Evolutionary conservation across 306 rosid genomes (phyloP), one percentile per base, ranked within the genome.

Genomic region (Abrus precatorius): DNA sequence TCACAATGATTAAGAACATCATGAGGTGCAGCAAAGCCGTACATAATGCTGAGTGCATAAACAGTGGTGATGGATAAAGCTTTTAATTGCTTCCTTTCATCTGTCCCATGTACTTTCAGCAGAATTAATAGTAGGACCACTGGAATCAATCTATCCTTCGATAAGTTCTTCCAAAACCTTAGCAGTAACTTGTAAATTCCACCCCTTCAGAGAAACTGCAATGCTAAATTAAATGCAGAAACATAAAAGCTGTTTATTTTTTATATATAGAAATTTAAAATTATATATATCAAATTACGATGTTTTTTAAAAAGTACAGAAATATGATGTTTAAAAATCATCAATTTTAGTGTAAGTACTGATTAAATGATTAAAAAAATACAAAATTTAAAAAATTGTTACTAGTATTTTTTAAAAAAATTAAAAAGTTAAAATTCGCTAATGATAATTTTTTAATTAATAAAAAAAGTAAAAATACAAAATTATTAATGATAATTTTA

Each of bases 161-260:
- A 32, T 1, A 76, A 75, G 33, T 76, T 69, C 65, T 50, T 59
- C 59, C 67, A 30, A 57, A 53, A 50, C 64, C 77, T 32, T 44
- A 43, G 65, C 62, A 28, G 67, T 44, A 44, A 63, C 64, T 12
- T 28, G 9, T 14, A 78, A 59, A 47, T 65, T 78, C 68, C 67
- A 57, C 60, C 54, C 40, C 43, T 78, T 66, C 73, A 65, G 47
- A 56, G 32, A 5, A 56, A 84, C 72, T 74, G 40, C 79, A 33
- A 10, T 49, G 2, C 49, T 53, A 54, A 67, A 64, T 41, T 83
- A 45, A 64, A 54, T 54, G 83, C 74, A 78, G 38, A 9, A 77
- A 57, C 49, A 7, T 13, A 7, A 27, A 7, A 13, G 4, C 20
- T 56, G 2, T 20, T 20, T 20, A 20, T 20, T 20, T 20, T 20